Base-by-base conservation (phyloP, 108 stramenopile genomes). In the Fragilaria crotonensis region DNA sequence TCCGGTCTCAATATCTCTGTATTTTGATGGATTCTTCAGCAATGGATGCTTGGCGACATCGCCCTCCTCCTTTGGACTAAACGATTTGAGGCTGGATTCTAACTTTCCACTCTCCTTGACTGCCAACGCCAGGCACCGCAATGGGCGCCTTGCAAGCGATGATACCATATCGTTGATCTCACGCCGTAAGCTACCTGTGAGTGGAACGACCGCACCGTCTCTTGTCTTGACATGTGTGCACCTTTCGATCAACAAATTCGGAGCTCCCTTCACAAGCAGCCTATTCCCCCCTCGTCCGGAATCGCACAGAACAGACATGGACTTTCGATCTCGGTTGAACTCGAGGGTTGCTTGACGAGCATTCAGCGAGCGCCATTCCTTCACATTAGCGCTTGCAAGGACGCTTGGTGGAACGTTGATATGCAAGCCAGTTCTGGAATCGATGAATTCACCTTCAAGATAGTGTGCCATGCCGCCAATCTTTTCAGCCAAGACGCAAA, bases 221-320 rank as follows among this genome's bases (percentile, higher is more conserved):
- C 81, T 71, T 25, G 70, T 62, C 67, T 92, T 86, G 32, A 91
- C 75, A 63, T 86, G 81, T 22, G 93, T 84, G 62, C 98, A 99
- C 32, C 96, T 80, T 63, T 87, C 81, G 23, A 98, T 56, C 5
- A 99, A 63, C 48, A 90, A 60, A 68, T 97, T 95, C 7, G 97
- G 94, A 23, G 98, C 98, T 33, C 98, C 98, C 80, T 99, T 99
- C 45, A 98, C 96, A 5, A 94, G 61, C 14, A 99, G 75, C 4
- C 90, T 80, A 70, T 95, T 96, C 44, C 46, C 57, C 1, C 22
- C 45, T 61, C 48, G 22, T 1, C 45, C 1, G 0, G 61, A 19
- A 47, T 76, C 67, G 57, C 77, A 78, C 25, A 89, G 66, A 28
- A 85, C 84, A 25, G 81, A 82, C 87, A 84, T 85, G 46, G 73